Evolutionary conservation across 495 filamentous ascomycete genomes (phyloP), one percentile per base, ranked within the genome.

Genomic region (Mytilinidion resinicola): DNA sequence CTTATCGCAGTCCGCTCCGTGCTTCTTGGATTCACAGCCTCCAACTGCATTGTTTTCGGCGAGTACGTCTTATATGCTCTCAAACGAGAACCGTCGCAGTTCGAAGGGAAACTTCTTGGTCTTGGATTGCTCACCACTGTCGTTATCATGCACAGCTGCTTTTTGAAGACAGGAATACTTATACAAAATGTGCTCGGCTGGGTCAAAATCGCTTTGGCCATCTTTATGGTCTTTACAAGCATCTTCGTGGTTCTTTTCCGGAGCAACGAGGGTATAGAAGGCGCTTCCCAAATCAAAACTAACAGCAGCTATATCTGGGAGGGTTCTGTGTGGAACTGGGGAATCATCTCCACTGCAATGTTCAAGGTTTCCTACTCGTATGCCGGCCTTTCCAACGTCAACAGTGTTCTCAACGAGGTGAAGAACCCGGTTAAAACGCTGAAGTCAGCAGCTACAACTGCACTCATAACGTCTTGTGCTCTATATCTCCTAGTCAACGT

Each of bases 1-100:
- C 67, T 90, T 43, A 71, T 90, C 38, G 84, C 85, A 1, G 78
- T 85, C 7, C 82, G 88, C 47, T 79, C 84, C 1, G 80, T 90
- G 12, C 68, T 90, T 0, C 70, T 90, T 1, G 86, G 86, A 0
- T 89, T 89, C 58, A 87, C 85, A 1, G 77, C 77, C 70, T 55
- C 48, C 48, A 70, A 70, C 53, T 67, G 65, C 55, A 66, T 70
- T 25, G 59, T 70, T 14, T 70, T 70, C 37, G 53, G 33, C 11
- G 53, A 70, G 48, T 70, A 70, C 48, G 48, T 57, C 4, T 51
- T 70, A 4, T 70, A 61, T 52, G 67, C 67, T 11, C 58, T 70
- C 47, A 54, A 64, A 17, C 30, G 58, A 34, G 60, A 67, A n/a
- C 58, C 51, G 0, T 53, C 51, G n/a, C 48, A 61, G 20, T 55